Conservation (phyloP, 257 asterid genomes). For the Craterostigma plantagineum region DNA sequence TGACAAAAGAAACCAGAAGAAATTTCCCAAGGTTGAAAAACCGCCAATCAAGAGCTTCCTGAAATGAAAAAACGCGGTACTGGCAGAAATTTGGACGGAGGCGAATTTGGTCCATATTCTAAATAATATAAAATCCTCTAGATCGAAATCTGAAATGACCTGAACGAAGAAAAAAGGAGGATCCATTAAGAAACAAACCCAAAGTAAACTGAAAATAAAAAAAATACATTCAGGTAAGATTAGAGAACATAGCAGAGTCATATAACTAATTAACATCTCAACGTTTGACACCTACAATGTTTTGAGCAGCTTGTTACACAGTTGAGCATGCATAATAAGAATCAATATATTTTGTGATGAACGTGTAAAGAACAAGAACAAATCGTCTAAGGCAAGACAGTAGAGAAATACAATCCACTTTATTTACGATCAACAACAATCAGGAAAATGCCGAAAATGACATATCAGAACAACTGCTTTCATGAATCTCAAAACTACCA, state of each 20-base stretch:
- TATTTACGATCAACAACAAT: too few relatives aligned
- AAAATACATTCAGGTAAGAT: not conserved
- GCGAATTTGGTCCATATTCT: constrained; percentile 84
- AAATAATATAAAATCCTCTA: constrained; percentile 27
- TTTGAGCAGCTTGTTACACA: too few relatives aligned
- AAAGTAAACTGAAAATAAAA: not conserved
- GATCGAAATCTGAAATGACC: constrained; percentile 31
- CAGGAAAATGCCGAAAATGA: too few relatives aligned
- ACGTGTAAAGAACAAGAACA: too few relatives aligned
- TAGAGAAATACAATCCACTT: too few relatives aligned
- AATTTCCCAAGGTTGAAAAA: constrained; percentile 54
- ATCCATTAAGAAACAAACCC: constrained; percentile 3
- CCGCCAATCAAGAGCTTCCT: constrained; percentile 82
- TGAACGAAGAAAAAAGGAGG: constrained; percentile 14
- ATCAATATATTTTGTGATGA: too few relatives aligned
- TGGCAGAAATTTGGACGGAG: constrained; percentile 58
- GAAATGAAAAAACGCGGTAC: constrained; percentile 50
- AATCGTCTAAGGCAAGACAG: too few relatives aligned
- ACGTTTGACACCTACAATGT: too few relatives aligned
- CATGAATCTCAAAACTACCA: too few relatives aligned
- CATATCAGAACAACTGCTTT: too few relatives aligned
- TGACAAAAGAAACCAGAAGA: constrained; percentile 74
- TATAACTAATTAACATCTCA: too few relatives aligned
- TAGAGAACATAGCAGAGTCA: not conserved
- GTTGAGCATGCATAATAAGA: too few relatives aligned